Evolutionary conservation across 176 grass and related monocot species (phyloP), one percentile per base, ranked within the genome.

Genomic region (Ananas comosus): DNA sequence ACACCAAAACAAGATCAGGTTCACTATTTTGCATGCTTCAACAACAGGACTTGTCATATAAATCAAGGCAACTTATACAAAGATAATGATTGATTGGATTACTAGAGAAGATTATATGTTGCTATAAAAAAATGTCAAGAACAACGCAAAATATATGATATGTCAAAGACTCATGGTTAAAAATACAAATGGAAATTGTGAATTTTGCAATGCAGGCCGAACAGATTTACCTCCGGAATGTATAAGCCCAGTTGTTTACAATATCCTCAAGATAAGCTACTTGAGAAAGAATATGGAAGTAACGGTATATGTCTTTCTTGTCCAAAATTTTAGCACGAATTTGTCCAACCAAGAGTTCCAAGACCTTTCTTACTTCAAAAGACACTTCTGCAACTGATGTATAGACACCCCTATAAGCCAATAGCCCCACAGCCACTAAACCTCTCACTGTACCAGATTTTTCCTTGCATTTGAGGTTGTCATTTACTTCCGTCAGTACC

Each of bases 211-310:
- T 61, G 6, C 4, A 54, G 25, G 48, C 14, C n/a, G 13, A 16
- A 67, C 22, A 22, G 11, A 24, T 63, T 19, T 88, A 97, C 93
- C 93, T 92, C 53, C 85, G 86, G 28, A 90, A 81, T 66, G 79
- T 81, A 74, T 92, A 97, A 12, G 93, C 93, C 93, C 93, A 97
- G 66, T 76, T 90, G 57, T 79, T 85, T 63, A 92, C 82, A 50
- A 85, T 78, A 82, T 97, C 93, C 75, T 97, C 93, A 65, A 97
- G 78, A 78, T 92, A 90, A 81, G 89, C 93, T 52, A 83, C 83
- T 79, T 92, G 89, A 67, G 93, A 85, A 12, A 92, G 72, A 79
- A 97, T 85, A 69, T 85, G 86, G 56, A 87, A 86, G 75, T 90
- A 97, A 23, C 61, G 79, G 72, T 83, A 83, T 66, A 51, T 67